Percentiles rank a stretch among this genome's conserved stretches.
phyloP scores from a whole-genome alignment of 306 rosid species.

The Lathyrus tuberosus region DNA sequence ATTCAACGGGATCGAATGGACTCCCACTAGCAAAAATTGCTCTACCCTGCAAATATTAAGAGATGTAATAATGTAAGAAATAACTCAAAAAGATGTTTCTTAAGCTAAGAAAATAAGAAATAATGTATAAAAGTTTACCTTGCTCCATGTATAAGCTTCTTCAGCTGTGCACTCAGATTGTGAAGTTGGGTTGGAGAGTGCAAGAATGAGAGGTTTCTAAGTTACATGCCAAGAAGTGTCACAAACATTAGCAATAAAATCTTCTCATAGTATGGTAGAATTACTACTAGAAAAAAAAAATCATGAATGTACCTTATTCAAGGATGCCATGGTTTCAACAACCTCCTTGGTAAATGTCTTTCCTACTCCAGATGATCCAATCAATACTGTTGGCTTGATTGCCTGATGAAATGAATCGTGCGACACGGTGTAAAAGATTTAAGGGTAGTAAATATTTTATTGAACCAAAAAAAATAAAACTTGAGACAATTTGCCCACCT shows the following conservation, averaged over 20 bases:
- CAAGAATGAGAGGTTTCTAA: constrained; percentile 95
- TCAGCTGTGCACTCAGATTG: constrained; percentile 99
- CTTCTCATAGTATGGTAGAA: constrained; percentile 21
- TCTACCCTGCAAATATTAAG: constrained; percentile 60
- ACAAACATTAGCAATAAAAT: constrained; percentile 28
- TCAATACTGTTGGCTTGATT: constrained; percentile 90
- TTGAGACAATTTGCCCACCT: constrained; percentile 51
- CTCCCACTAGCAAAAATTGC: constrained; percentile 96
- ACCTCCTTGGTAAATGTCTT: constrained; percentile 93
- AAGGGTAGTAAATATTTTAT: constrained; percentile 5
- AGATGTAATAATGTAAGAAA: constrained; percentile 14
- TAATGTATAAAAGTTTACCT: constrained; percentile 49
- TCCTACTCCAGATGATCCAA: constrained; percentile 94
- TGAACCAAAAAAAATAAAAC: constrained; percentile 1
- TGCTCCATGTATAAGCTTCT: constrained; percentile 96
- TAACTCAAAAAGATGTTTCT: constrained; percentile 19
- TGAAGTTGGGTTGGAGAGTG: constrained; percentile 96
- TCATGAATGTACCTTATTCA: constrained; percentile 68
- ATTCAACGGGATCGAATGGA: constrained; percentile 82
- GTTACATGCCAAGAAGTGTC: constrained; percentile 50
- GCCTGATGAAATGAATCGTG: constrained; percentile 54
- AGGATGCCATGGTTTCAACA: constrained; percentile 86
- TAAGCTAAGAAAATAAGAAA: neutral
- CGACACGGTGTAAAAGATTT: constrained; percentile 13
- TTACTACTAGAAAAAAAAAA: constrained; percentile 4